Percentiles rank a stretch among this genome's conserved stretches.
Conservation (phyloP, 1,284 basidiomycete genomes). For the Microbotryum lychnidis-dioicae region DNA sequence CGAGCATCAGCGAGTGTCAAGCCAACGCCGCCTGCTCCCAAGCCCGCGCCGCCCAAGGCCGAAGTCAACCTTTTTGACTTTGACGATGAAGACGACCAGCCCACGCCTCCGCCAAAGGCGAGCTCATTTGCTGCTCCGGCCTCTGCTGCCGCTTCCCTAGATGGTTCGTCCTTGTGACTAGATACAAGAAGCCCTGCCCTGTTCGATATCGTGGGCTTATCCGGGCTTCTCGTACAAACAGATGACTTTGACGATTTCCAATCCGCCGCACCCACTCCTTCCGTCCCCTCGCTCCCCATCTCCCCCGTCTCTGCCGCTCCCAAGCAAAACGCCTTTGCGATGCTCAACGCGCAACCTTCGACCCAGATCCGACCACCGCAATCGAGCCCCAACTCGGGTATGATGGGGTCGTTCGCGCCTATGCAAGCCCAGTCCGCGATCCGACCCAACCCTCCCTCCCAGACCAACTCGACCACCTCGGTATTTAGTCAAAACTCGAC, state of each 20-base stretch:
- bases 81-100: slow-evolving; percentile 55
- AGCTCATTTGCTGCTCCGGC: slow-evolving; percentile 35
- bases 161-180: slow-evolving; percentile 11
- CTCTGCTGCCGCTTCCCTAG: slow-evolving; percentile 12
- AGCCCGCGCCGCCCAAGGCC: slow-evolving; percentile 44
- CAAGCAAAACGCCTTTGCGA: slow-evolving; percentile 45
- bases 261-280: slow-evolving; percentile 53
- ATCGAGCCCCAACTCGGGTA: slow-evolving; percentile 28
- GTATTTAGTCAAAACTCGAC: neutral
- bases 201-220: no score
- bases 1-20: slow-evolving; percentile 35
- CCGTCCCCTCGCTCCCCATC: slow-evolving; percentile 31
- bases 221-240: neutral
- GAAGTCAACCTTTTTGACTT: slow-evolving; percentile 69
- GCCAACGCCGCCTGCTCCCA: slow-evolving; percentile 40
- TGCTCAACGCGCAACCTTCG: slow-evolving; percentile 42
- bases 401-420: slow-evolving; percentile 11
- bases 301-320: slow-evolving; percentile 7
- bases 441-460: neutral
- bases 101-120: slow-evolving; percentile 40
- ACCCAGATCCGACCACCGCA: slow-evolving; percentile 19
- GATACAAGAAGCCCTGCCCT: no score
- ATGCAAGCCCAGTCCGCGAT: slow-evolving; percentile 1
- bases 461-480: neutral
- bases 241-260: slow-evolving; percentile 93